Evolutionary conservation across 169 alveolate genomes (phyloP), one percentile per base, ranked within the genome.

Genomic region (Plasmodium knowlesi): DNA sequence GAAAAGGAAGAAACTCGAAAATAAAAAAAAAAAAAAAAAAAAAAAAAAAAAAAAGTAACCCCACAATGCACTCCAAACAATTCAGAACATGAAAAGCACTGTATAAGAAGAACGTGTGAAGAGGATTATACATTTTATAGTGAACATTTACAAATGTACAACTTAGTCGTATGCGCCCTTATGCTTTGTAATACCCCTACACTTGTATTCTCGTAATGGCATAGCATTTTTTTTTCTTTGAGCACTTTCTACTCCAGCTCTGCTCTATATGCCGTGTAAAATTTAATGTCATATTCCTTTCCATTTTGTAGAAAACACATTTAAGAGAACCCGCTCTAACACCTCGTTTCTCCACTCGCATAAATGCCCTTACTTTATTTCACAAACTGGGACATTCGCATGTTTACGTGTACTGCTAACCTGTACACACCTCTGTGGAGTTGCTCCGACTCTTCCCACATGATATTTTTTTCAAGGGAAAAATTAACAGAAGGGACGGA

Each of bases 21-120:
- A 61, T n/a, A 57, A 61, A 61, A 61, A 61, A 61, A 61, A 67
- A 67, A 67, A 67, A 67, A 67, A n/a, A n/a, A n/a, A 61, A 61
- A 61, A 57, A 61, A 61, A 61, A 61, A 61, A 61, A 67, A 67
- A 67, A 67, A 67, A 67, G 6, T 67, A 4, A 28, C 30, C 14
- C 76, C 19, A 22, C 5, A 67, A 67, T 5, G 30, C 30, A 4
- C 22, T 67, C n/a, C 39, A 22, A 67, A 67, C 76, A 14, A 19
- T 67, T 28, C 37, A 67, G 14, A 25, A 67, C 76, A 10, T 25
- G 32, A 67, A 67, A 10, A 67, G 76, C 25, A 28, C 22, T 10
- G n/a, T n/a, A 67, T 12, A 67, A 22, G 76, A 14, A 67, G 19
- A 67, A 14, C 30, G 22, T 28, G 19, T 25, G 37, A 22, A 67